Evolutionary conservation across 106 monocot genomes (phyloP), one percentile per base, ranked within the genome.

Genomic region (Cymbidium sinense): DNA sequence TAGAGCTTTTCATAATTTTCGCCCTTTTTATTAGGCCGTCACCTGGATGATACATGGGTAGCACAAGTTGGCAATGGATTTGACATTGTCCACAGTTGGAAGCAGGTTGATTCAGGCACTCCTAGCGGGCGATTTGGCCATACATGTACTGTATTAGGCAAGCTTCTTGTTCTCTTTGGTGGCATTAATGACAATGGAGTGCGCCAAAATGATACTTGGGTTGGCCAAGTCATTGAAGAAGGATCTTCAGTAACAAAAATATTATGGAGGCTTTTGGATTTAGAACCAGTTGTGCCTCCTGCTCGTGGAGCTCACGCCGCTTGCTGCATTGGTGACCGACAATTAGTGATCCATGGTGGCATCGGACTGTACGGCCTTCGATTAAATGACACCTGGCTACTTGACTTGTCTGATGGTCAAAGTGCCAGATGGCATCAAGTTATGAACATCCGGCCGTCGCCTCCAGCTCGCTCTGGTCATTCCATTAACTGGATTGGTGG

Each of bases 41-140:
- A 98, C 88, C 84, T 98, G 61, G 96, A 90, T 84, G 94, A 98
- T 43, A 91, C 94, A 62, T 98, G 94, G 94, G 87, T 91, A 37
- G 90, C 94, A 71, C 81, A 87, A 23, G 62, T 90, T 31, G 88
- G 90, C 81, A 85, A 78, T 80, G 86, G 84, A 54, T 77, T 47
- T 31, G 70, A 52, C 23, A 50, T 77, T 4, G 19, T 77, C 15
- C 51, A 88, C 29, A 80, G 50, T 39, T 98, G 96, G 96, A 83
- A 90, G 69, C 85, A 85, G 15, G 80, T 90, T 27, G 79, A 70
- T 76, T 92, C 88, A 19, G 87, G 86, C 41, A 79, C 69, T n/a
- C 96, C 96, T 30, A 90, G 81, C n/a, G 96, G 96, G 1, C 88
- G 96, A 77, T 98, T 98, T 70, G 91, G 96, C 2, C 96, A 98